These are phyloP conservation scores for Mortierella hygrophila DNA, from an alignment of 192 early-diverging fungal species.

Conservation along the genomic window DNA sequence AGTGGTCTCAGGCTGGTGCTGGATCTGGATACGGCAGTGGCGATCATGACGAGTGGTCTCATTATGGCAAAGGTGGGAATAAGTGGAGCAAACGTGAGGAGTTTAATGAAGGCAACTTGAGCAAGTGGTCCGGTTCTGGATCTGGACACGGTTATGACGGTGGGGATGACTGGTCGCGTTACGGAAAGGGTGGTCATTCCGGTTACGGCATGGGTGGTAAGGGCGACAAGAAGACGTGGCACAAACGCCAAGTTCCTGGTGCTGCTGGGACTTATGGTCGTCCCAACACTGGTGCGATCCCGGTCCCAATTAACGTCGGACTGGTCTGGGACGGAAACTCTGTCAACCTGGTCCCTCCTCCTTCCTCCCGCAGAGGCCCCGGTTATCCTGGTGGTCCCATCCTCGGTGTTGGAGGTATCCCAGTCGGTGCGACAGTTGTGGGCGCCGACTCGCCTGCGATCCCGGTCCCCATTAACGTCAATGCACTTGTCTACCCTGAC, in stretches of 20 bases:
- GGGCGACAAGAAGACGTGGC: background rate
- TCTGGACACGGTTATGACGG: background rate
- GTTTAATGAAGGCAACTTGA: background rate
- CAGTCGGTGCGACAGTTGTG: too few relatives aligned
- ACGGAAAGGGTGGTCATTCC: background rate
- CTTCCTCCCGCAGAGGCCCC: background rate
- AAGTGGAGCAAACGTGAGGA: background rate
- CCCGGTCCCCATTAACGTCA: constrained; percentile 16
- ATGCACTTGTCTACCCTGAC: constrained; percentile 20
- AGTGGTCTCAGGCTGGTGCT: background rate
- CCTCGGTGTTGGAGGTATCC: background rate
- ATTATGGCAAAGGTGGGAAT: background rate
- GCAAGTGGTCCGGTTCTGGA: background rate
- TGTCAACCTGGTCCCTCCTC: background rate
- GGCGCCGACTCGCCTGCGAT: background rate
- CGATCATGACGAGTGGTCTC: too few relatives aligned
- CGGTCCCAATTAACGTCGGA: background rate
- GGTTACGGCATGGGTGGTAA: background rate
- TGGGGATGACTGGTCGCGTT: background rate
- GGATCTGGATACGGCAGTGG: background rate
- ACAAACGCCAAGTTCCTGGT: constrained; percentile 5
- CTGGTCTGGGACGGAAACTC: constrained; percentile 18
- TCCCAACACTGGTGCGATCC: background rate
- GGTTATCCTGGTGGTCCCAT: background rate
- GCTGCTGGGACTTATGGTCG: background rate